These are phyloP conservation scores for Pyrenochaeta sp. DNA, from an alignment of 2,329 filamentous ascomycete genomes.

Conservation along the genomic window DNA sequence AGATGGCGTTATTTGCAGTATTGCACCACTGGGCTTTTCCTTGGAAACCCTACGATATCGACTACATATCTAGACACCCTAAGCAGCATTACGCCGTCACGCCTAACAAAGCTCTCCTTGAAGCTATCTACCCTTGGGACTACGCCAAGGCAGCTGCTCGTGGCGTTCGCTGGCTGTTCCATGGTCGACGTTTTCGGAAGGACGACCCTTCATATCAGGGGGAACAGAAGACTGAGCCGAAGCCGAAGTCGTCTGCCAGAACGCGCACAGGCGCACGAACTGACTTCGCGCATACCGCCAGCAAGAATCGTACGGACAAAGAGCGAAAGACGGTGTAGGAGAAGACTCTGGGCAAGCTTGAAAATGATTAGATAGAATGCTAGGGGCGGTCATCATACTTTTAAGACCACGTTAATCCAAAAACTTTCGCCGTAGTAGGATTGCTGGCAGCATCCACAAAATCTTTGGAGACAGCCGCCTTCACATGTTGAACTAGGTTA, in stretches of 20 bases:
- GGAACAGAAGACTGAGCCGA: not conserved
- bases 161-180: slow-evolving; percentile 81
- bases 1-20: slow-evolving; percentile 83
- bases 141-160: slow-evolving; percentile 81
- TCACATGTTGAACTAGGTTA: not conserved
- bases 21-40: slow-evolving; percentile 86
- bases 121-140: slow-evolving; percentile 84
- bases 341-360: not conserved
- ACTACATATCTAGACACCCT: slow-evolving; percentile 17
- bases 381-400: too few species aligned
- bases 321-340: not conserved
- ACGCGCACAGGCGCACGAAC: not conserved
- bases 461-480: not conserved
- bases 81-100: slow-evolving; percentile 66
- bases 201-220: slow-evolving; percentile 52
- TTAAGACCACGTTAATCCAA: not conserved
- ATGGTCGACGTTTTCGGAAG: slow-evolving; percentile 70
- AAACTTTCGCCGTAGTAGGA: not conserved
- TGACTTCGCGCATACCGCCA: not conserved
- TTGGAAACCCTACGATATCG: slow-evolving; percentile 71
- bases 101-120: slow-evolving; percentile 68
- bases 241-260: not conserved
- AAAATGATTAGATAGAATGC: too few species aligned
- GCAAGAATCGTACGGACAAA: not conserved
- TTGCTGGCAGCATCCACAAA: not conserved